These are phyloP conservation scores for Pestalotiopsis sp. DNA, from an alignment of 2,329 filamentous ascomycete genomes.

Conservation along the genomic window DNA sequence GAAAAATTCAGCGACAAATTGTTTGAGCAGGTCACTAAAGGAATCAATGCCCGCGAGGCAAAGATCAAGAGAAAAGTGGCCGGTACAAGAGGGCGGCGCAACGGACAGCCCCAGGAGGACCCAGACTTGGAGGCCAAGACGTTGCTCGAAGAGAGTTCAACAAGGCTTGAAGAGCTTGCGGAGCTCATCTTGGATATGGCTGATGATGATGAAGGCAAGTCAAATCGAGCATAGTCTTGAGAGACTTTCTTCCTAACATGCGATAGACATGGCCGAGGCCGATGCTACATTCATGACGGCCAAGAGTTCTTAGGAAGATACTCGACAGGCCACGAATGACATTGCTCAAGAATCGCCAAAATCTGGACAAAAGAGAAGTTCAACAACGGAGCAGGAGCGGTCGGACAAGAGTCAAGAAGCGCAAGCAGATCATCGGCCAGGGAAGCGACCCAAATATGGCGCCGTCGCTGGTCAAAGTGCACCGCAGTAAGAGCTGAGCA, in stretches of 20 bases:
- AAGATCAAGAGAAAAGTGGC: constrained; percentile 48
- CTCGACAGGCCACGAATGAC: neutral
- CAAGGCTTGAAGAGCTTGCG: constrained; percentile 44
- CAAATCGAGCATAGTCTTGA: constrained; percentile 16
- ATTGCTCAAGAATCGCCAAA: neutral
- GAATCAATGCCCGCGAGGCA: constrained; percentile 50
- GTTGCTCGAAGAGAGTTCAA: constrained; percentile 46
- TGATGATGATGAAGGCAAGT: constrained; percentile 19
- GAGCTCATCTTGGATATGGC: constrained; percentile 33
- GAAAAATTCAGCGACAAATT: constrained; percentile 40
- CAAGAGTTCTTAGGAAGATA: constrained; percentile 15
- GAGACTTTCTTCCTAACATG: neutral
- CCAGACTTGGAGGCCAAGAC: constrained; percentile 45
- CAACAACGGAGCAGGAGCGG: neutral
- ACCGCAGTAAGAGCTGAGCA: neutral
- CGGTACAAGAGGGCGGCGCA: constrained; percentile 29
- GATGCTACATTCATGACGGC: constrained; percentile 12
- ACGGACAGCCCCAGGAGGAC: constrained; percentile 24
- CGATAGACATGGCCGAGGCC: constrained; percentile 1
- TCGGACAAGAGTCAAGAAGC: neutral
- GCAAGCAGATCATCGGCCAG: neutral
- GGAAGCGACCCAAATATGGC: neutral
- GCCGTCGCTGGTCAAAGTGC: neutral
- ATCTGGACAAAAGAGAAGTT: neutral
- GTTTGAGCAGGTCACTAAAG: constrained; percentile 43